Percentiles rank a stretch among this genome's conserved stretches.
These are phyloP conservation scores for Dimargaris xerosporica DNA, from an alignment of 192 early-diverging fungal genomes.

Conservation along the genomic window DNA sequence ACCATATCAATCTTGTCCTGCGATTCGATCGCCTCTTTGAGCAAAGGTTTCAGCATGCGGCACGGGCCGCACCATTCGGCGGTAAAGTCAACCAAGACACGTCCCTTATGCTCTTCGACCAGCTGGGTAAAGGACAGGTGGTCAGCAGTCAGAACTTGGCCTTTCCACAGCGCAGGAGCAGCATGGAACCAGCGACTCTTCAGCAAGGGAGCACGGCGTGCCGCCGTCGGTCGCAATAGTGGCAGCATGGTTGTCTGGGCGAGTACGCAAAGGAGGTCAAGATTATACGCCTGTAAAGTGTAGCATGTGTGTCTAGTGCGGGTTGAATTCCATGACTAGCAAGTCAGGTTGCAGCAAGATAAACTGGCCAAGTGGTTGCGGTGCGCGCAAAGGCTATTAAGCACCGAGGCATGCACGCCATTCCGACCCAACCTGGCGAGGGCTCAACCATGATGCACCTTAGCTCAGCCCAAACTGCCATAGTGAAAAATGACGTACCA, in stretches of 20 bases:
- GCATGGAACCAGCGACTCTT: background rate
- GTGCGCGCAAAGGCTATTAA: no score
- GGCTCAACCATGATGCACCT: no score
- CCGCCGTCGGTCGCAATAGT: no score
- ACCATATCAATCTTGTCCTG: conserved; percentile 10
- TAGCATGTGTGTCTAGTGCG: background rate
- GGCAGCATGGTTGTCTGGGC: no score
- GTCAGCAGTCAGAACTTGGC: background rate
- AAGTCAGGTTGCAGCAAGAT: no score
- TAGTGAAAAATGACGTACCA: no score
- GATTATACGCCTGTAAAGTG: background rate
- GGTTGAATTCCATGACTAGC: background rate
- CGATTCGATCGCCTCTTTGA: conserved; percentile 1
- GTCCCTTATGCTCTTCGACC: background rate
- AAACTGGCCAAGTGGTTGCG: no score
- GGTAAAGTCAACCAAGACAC: conserved; percentile 7
- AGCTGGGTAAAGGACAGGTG: background rate
- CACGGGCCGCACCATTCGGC: conserved; percentile 11
- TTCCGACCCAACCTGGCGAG: no score
- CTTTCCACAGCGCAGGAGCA: background rate
- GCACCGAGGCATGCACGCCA: no score
- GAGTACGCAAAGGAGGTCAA: no score
- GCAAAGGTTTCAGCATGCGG: background rate
- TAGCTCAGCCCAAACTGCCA: no score
- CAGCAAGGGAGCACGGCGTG: no score